phyloP scores from a whole-genome alignment of 345 rosid genomes.

The Lagerstroemia speciosa region DNA sequence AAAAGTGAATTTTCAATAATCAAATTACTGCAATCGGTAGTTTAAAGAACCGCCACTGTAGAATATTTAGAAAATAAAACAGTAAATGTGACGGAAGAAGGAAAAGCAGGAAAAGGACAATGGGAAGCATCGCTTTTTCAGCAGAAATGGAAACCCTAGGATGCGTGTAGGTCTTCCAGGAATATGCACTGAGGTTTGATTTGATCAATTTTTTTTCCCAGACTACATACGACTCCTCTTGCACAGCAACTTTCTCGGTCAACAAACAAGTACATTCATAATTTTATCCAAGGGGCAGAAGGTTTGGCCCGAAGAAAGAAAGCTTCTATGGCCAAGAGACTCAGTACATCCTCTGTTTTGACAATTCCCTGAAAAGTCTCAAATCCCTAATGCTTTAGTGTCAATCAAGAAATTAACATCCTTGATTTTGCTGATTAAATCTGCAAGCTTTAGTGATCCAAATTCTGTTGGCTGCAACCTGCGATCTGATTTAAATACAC shows the following conservation, averaged over 20 bases:
- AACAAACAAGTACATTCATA: conserved; percentile 4
- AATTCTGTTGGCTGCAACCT: no score
- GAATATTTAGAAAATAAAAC: no score
- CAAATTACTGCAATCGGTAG: no score
- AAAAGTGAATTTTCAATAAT: no score
- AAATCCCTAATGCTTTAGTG: neutral
- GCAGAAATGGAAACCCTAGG: conserved; percentile 5
- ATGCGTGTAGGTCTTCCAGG: neutral
- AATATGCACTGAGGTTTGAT: neutral
- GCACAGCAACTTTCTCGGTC: neutral
- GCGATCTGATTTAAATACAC: no score
- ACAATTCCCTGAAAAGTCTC: neutral
- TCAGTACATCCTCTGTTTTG: neutral
- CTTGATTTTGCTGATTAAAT: neutral
- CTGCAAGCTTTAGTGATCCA: no score
- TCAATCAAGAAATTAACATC: neutral
- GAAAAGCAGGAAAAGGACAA: neutral
- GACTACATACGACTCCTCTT: neutral
- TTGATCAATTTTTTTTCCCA: neutral
- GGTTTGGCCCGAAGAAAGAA: conserved; percentile 2
- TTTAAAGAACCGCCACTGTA: no score
- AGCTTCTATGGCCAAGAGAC: neutral
- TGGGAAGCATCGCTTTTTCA: neutral
- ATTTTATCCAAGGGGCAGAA: conserved; percentile 1
- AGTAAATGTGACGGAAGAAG: neutral